Conservation (phyloP, 306 rosid species). For the Citrullus amarus region DNA sequence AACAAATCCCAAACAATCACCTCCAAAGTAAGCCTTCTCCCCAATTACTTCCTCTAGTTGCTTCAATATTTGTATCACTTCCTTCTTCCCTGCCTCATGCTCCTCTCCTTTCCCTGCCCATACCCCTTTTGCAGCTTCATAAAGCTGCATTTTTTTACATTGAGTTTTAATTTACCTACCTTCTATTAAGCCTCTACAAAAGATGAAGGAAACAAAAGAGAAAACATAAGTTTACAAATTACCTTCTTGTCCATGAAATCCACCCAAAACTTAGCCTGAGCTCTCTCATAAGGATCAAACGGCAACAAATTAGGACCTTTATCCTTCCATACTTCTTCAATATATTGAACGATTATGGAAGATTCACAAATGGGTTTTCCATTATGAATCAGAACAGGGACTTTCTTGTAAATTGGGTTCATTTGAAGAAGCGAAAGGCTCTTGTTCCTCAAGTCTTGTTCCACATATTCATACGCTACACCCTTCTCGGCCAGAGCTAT, state of each 20-base stretch:
- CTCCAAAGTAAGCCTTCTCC: constrained; percentile 24
- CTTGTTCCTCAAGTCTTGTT: constrained; percentile 28
- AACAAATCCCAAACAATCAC: constrained; percentile 8
- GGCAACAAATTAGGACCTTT: constrained; percentile 16
- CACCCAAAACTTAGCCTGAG: constrained; percentile 32
- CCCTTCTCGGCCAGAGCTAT: constrained; percentile 29
- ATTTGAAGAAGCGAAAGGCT: constrained; percentile 31
- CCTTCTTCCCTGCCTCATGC: constrained; percentile 4
- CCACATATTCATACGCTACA: constrained; percentile 17
- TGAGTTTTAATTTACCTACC: too few relatives aligned
- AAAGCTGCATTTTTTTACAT: background rate
- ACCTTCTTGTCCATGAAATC: constrained; percentile 28
- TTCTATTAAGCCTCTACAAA: too few relatives aligned
- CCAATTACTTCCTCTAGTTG: constrained; percentile 19
- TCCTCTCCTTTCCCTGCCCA: constrained; percentile 9
- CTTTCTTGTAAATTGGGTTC: constrained; percentile 40
- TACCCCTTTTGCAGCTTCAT: background rate
- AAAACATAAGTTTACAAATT: too few relatives aligned
- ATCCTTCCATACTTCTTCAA: constrained; percentile 30
- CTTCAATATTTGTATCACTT: background rate
- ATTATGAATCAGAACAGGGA: constrained; percentile 46
- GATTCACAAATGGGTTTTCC: constrained; percentile 45
- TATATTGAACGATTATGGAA: constrained; percentile 19
- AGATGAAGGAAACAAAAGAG: too few relatives aligned
- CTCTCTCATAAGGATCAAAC: constrained; percentile 26